Evolutionary conservation across 768 basidiomycete genomes (phyloP).

Genomic region (Lactarius vividus): DNA sequence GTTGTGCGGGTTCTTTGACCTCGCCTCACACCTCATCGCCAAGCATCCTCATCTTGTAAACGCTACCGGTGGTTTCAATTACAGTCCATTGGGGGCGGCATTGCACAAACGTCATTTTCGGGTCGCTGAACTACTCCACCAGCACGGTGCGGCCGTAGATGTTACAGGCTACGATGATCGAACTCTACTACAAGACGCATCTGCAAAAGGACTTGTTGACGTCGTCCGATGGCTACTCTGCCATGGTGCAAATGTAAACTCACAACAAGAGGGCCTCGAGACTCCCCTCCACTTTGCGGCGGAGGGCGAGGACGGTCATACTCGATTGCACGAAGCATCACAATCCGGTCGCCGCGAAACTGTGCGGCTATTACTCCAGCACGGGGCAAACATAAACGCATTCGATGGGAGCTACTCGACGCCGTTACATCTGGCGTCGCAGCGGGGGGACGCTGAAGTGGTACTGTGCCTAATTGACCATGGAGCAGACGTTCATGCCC

Average conservation of each 20-base stretch:
- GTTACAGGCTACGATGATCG: neutral
- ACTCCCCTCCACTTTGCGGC: no score
- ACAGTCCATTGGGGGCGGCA: neutral
- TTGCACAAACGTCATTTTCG: neutral
- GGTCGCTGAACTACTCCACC: neutral
- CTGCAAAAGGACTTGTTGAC: neutral
- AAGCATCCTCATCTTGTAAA: neutral
- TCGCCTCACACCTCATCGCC: neutral
- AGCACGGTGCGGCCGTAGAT: neutral
- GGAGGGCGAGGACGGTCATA: neutral
- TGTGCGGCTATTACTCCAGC: neutral
- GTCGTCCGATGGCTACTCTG: neutral
- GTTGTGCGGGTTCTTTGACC: neutral
- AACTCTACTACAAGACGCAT: neutral
- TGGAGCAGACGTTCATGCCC: no score
- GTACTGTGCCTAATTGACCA: no score
- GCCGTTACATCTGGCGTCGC: no score
- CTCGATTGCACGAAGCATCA: neutral
- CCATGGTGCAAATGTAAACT: constrained; percentile 3
- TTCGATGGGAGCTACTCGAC: neutral
- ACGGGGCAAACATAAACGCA: neutral
- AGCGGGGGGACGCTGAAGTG: no score
- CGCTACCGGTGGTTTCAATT: neutral
- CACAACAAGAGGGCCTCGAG: no score
- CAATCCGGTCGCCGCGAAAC: neutral